Base-by-base conservation (phyloP, 1,284 basidiomycete genomes). In the Ceratobasidium sp. region DNA sequence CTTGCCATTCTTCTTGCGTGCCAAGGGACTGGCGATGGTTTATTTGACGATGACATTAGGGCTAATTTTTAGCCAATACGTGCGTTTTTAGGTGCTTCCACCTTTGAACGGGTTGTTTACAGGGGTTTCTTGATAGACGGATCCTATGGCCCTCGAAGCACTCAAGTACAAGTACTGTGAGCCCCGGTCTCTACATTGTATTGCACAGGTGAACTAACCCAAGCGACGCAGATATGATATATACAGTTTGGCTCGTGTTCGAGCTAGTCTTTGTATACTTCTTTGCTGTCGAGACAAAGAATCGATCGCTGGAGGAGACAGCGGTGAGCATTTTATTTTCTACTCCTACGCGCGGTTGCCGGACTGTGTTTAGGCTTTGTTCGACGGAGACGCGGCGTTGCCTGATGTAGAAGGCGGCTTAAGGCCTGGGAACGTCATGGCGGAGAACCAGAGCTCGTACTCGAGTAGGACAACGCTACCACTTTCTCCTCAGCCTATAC, bases 1-100 rank as follows among this genome's bases (percentile, higher is more conserved):
- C 78, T 83, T 92, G 0, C 92, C 92, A 0, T 91, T 90, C 83
- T 87, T 86, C 66, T 89, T 93, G 70, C 88, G 92, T 70, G 90
- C 92, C 0, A 92, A 90, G 81, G 92, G 91, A 0, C 91, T 92
- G 80, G 90, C 90, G 18, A 81, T 91, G 35, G 90, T 92, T 90
- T 90, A 90, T 55, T 81, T 84, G 65, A 78, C 82, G 2, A 78
- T 84, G 62, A 81, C 79, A 4, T 68, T 79, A 30, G 82, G 84
- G 0, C 84, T 90, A 27, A 88, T 89, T 0, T 91, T 93, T 86
- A 94, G 92, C 81, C 90, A 93, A 79, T 87, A 78, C 70, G 86
- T 82, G 52, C 23, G 71, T 65, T 20, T 55, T 62, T 73, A 35
- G n/a, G 62, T 3, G 27, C n/a, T 23, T 33, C 46, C 20, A 6